A percentile compares a stretch with the other conserved stretches of the same genome.
phyloP scores from a whole-genome alignment of 2,329 filamentous ascomycete genomes.

The Hypoxylon sp. region DNA sequence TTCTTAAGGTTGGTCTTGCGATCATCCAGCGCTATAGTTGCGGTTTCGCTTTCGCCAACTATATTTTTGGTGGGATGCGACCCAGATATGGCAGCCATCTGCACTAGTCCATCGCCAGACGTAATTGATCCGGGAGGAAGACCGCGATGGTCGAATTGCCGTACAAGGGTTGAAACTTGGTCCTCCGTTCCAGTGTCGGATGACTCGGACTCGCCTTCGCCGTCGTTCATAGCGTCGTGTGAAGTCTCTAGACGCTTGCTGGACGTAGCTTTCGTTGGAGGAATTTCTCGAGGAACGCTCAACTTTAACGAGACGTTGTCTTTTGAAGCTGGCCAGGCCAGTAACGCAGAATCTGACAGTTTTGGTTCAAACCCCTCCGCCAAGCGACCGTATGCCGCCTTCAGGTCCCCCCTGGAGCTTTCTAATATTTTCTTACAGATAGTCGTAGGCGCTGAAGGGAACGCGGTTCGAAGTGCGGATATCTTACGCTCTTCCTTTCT shows the following conservation, averaged over 20 bases:
- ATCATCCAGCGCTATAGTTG: conserved; percentile 43
- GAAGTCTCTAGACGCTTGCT: not conserved
- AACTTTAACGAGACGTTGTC: not conserved
- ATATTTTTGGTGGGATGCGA: conserved; percentile 50
- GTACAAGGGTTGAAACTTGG: conserved; percentile 50
- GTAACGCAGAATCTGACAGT: conserved; percentile 45
- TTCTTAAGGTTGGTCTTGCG: conserved; percentile 38
- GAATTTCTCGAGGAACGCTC: not conserved
- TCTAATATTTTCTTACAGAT: conserved; percentile 57
- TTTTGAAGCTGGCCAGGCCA: conserved; percentile 15
- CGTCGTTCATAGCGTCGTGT: conserved; percentile 47
- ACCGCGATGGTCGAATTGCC: conserved; percentile 57
- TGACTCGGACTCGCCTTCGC: conserved; percentile 44
- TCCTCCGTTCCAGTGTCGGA: conserved; percentile 51
- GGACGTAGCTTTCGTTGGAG: conserved; percentile 2
- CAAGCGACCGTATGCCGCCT: conserved; percentile 58
- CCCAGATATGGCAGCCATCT: conserved; percentile 55
- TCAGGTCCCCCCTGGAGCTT: conserved; percentile 55
- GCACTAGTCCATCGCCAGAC: conserved; percentile 54
- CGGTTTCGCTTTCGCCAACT: conserved; percentile 49
- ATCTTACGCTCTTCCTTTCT: conserved; percentile 54
- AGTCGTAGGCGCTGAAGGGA: conserved; percentile 58
- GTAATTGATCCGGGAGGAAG: conserved; percentile 59
- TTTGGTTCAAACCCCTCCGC: conserved; percentile 53
- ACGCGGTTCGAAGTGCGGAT: conserved; percentile 60